A percentile compares a stretch with the other conserved stretches of the same genome.
These are phyloP conservation scores for Apostasia ramifera DNA, from an alignment of 106 monocot genomes.

Conservation along the genomic window DNA sequence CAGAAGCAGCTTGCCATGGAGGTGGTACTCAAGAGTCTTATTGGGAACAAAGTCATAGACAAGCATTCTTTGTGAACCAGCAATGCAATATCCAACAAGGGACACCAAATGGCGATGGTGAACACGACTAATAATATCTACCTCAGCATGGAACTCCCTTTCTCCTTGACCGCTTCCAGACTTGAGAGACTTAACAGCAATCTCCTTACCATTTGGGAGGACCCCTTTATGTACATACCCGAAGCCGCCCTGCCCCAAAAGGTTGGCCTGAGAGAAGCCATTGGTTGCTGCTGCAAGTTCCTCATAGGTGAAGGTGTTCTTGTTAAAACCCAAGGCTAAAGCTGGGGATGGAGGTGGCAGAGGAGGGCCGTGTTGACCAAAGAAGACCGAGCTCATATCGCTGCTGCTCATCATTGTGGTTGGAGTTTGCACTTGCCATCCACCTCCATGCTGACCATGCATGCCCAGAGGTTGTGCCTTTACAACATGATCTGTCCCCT, in stretches of 20 bases:
- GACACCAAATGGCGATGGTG: slow-evolving; percentile 93
- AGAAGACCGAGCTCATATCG: slow-evolving; percentile 32
- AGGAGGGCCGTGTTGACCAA: slow-evolving; percentile 37
- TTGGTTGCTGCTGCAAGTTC: slow-evolving; percentile 71
- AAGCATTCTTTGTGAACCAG: slow-evolving; percentile 67
- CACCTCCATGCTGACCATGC: slow-evolving; percentile 7
- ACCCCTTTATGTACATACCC: slow-evolving; percentile 93
- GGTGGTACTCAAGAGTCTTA: slow-evolving; percentile 81
- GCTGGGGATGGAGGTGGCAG: slow-evolving; percentile 56
- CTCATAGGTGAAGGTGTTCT: slow-evolving; percentile 79
- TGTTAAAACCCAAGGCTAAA: slow-evolving; percentile 52
- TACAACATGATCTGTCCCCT: slow-evolving; percentile 9
- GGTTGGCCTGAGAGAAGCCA: slow-evolving; percentile 54
- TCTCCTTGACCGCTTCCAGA: slow-evolving; percentile 86
- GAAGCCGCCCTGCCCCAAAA: slow-evolving; percentile 89
- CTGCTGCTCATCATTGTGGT: slow-evolving; percentile 18
- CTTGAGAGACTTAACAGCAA: slow-evolving; percentile 83
- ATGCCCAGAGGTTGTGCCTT: slow-evolving; percentile 29
- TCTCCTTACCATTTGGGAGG: slow-evolving; percentile 70
- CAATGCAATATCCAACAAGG: slow-evolving; percentile 77
- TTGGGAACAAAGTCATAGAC: slow-evolving; percentile 90
- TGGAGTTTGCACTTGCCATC: slow-evolving; percentile 25
- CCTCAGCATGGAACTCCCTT: slow-evolving; percentile 94
- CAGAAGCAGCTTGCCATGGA: slow-evolving; percentile 47
- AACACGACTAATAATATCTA: slow-evolving; percentile 87